Percentiles rank a stretch among this genome's conserved stretches.
Evolutionary conservation across 768 basidiomycete genomes (phyloP).

Genomic region (Psilocybe sp.): DNA sequence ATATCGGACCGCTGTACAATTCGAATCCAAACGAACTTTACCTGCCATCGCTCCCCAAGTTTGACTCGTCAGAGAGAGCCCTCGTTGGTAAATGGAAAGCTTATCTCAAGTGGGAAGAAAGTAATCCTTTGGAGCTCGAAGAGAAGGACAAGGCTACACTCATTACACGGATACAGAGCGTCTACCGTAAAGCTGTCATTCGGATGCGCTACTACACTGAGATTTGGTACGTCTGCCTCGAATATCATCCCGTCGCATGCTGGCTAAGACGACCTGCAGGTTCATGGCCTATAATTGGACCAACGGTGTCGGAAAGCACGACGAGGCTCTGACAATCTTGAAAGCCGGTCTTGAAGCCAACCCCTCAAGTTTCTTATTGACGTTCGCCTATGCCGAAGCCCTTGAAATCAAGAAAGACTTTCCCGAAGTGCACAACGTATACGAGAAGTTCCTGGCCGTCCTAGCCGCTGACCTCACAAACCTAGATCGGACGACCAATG

Average conservation of each 20-base stretch:
- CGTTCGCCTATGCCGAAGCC: conserved; percentile 85
- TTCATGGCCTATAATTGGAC: conserved; percentile 90
- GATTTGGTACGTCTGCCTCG: conserved; percentile 64
- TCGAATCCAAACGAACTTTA: conserved; percentile 40
- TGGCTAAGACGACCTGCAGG: conserved; percentile 41
- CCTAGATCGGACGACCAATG: conserved; percentile 36
- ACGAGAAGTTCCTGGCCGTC: conserved; percentile 66
- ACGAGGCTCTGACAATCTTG: conserved; percentile 79
- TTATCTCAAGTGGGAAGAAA: conserved; percentile 94
- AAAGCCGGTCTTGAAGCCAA: conserved; percentile 88
- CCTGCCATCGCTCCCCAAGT: conserved; percentile 70
- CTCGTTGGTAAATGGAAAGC: conserved; percentile 86
- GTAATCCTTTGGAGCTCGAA: conserved; percentile 90
- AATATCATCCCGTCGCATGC: background rate
- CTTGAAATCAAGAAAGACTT: conserved; percentile 54
- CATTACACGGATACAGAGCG: conserved; percentile 69
- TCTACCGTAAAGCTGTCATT: conserved; percentile 86
- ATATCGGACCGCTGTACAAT: conserved; percentile 63
- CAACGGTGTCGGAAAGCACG: conserved; percentile 66
- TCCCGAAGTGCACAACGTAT: conserved; percentile 67
- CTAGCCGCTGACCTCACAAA: conserved; percentile 65
- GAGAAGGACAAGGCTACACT: conserved; percentile 72
- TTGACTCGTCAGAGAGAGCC: conserved; percentile 67
- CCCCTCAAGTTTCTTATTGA: conserved; percentile 85
- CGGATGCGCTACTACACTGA: conserved; percentile 95